These are phyloP conservation scores for Xylaria sp. DNA, from an alignment of 2,329 filamentous ascomycete genomes.

Conservation along the genomic window DNA sequence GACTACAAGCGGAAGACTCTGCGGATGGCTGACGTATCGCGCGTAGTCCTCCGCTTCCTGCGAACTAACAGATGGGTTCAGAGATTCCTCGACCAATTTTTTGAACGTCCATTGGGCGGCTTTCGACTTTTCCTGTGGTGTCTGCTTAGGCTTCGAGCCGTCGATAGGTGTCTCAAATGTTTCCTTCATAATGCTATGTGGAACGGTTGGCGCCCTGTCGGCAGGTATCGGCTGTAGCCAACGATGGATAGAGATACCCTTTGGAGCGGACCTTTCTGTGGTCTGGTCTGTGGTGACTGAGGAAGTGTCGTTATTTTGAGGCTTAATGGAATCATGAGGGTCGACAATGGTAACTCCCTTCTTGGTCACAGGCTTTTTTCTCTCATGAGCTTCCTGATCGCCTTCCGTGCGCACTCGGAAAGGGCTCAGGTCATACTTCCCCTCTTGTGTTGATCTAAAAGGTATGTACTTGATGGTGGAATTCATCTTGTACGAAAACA, in stretches of 20 bases:
- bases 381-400: slow-evolving; percentile 69
- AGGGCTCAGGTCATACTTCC: slow-evolving; percentile 85
- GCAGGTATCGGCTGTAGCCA: slow-evolving; percentile 67
- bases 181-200: slow-evolving; percentile 69
- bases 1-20: slow-evolving; percentile 85
- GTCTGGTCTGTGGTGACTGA: slow-evolving; percentile 54
- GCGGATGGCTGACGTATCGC: slow-evolving; percentile 88
- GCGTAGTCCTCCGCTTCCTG: slow-evolving; percentile 87
- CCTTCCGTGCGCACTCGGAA: slow-evolving; percentile 80
- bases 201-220: slow-evolving; percentile 50
- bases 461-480: slow-evolving; percentile 87
- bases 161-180: slow-evolving; percentile 47
- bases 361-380: slow-evolving; percentile 64
- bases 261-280: slow-evolving; percentile 50
- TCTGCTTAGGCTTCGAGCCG: slow-evolving; percentile 62
- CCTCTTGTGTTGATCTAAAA: slow-evolving; percentile 76
- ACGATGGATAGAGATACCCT: slow-evolving; percentile 67
- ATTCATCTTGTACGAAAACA: slow-evolving; percentile 93
- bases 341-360: slow-evolving; percentile 79
- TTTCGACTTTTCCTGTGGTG: slow-evolving; percentile 78
- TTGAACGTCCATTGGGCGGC: slow-evolving; percentile 90
- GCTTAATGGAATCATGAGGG: slow-evolving; percentile 58
- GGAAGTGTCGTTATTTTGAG: slow-evolving; percentile 55
- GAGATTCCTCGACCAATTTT: slow-evolving; percentile 84
- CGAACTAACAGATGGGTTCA: slow-evolving; percentile 83